These are phyloP conservation scores for Skeletonema grethae DNA, from an alignment of 108 stramenopile species.

Conservation along the genomic window DNA sequence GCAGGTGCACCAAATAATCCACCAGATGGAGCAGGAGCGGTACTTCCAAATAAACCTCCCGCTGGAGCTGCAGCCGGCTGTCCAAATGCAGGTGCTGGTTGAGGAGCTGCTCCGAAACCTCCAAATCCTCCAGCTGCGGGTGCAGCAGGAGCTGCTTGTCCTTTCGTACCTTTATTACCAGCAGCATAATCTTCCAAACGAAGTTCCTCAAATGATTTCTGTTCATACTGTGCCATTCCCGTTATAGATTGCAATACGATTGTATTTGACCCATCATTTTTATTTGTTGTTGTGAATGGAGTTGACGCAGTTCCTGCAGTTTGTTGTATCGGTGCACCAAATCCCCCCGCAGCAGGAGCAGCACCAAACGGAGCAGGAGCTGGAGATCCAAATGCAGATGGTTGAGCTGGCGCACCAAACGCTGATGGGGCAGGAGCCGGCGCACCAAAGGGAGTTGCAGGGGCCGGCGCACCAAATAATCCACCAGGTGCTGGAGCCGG, in stretches of 20 bases:
- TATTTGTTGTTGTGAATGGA: slow-evolving; percentile 59
- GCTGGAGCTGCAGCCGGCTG: slow-evolving; percentile 25
- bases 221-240: slow-evolving; percentile 84
- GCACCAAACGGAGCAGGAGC: slow-evolving; percentile 48
- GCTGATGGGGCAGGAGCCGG: slow-evolving; percentile 47
- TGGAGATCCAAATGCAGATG: slow-evolving; percentile 57
- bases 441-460: slow-evolving; percentile 39
- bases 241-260: slow-evolving; percentile 86
- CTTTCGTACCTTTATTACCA: slow-evolving; percentile 74
- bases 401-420: slow-evolving; percentile 50
- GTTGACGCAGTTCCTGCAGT: slow-evolving; percentile 52
- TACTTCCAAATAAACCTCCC: slow-evolving; percentile 3
- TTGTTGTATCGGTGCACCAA: slow-evolving; percentile 8
- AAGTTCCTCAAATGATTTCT: slow-evolving; percentile 90
- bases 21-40: slow-evolving; percentile 36
- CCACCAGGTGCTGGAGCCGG: slow-evolving; percentile 58
- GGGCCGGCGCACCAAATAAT: slow-evolving; percentile 52
- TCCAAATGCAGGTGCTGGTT: slow-evolving; percentile 46
- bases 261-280: slow-evolving; percentile 66
- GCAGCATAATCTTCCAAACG: slow-evolving; percentile 87
- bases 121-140: slow-evolving; percentile 28
- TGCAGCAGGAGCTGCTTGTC: slow-evolving; percentile 25
- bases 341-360: slow-evolving; percentile 19
- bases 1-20: slow-evolving; percentile 57
- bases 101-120: slow-evolving; percentile 16